Evolutionary conservation across 208 protist genomes (phyloP).

Genomic region (Porcisia hertigi): DNA sequence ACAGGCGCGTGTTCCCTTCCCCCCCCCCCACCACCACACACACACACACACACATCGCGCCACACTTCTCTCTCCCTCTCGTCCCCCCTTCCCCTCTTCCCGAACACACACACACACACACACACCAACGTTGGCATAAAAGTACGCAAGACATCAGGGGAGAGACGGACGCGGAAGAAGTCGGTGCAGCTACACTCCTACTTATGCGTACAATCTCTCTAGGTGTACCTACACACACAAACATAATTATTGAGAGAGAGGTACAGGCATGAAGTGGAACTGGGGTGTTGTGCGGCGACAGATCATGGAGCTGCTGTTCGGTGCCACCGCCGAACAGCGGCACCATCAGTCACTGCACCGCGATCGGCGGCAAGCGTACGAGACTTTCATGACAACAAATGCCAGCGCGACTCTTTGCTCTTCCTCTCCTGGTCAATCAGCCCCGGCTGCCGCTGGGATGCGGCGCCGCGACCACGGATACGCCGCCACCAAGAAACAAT

Average conservation of each 20-base stretch:
- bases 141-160: background rate
- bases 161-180: background rate
- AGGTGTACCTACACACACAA: background rate
- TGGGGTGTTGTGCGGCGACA: conserved; percentile 2
- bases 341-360: conserved; percentile 49
- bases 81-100: background rate
- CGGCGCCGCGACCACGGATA: conserved; percentile 13
- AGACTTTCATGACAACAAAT: background rate
- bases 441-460: background rate
- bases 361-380: conserved; percentile 5
- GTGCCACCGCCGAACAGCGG: conserved; percentile 20
- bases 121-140: too few species aligned
- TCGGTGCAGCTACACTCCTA: background rate
- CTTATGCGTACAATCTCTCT: background rate
- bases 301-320: conserved; percentile 11
- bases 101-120: background rate
- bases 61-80: too few species aligned
- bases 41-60: too few species aligned
- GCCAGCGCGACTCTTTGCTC: background rate
- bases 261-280: conserved; percentile 1
- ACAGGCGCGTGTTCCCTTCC: too few species aligned
- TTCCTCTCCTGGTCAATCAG: background rate
- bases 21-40: too few species aligned
- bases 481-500: conserved; percentile 1
- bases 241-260: too few species aligned